These are phyloP conservation scores for Choanephora cucurbitarum DNA, from an alignment of 371 early-diverging fungal species.

Conservation along the genomic window DNA sequence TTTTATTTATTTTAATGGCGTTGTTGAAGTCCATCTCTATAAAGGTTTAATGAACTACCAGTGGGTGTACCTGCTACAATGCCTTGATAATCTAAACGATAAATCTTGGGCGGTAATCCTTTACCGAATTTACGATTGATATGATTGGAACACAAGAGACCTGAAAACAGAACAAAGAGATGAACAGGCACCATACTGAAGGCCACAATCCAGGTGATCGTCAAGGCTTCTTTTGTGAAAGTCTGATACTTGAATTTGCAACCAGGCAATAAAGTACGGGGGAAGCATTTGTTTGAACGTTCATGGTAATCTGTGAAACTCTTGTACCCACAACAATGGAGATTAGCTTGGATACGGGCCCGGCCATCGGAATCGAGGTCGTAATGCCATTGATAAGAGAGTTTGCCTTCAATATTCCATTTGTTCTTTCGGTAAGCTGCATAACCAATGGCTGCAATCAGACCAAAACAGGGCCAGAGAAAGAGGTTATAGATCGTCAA, in stretches of 20 bases:
- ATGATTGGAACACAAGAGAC: slow-evolving; percentile 60
- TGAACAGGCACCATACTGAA: slow-evolving; percentile 53
- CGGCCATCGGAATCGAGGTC: slow-evolving; percentile 37
- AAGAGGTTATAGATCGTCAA: slow-evolving; percentile 52
- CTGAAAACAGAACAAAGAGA: slow-evolving; percentile 51
- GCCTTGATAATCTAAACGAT: slow-evolving; percentile 50
- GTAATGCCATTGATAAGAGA: slow-evolving; percentile 57
- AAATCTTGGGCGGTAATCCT: slow-evolving; percentile 51
- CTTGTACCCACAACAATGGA: slow-evolving; percentile 64
- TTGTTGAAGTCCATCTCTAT: slow-evolving; percentile 42
- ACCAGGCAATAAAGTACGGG: slow-evolving; percentile 55
- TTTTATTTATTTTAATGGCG: slow-evolving; percentile 16
- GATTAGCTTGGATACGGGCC: slow-evolving; percentile 45
- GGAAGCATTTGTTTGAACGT: slow-evolving; percentile 59
- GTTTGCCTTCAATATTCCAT: slow-evolving; percentile 49
- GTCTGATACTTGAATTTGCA: slow-evolving; percentile 54
- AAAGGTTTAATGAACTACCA: slow-evolving; percentile 44
- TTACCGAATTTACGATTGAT: slow-evolving; percentile 56
- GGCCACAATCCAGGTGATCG: slow-evolving; percentile 47
- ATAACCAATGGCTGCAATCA: slow-evolving; percentile 60
- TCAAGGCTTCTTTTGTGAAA: slow-evolving; percentile 46
- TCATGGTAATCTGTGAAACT: slow-evolving; percentile 56
- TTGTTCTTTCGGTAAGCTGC: slow-evolving; percentile 51
- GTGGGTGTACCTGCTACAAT: slow-evolving; percentile 52
- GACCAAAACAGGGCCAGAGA: slow-evolving; percentile 58